Conservation (phyloP, 495 filamentous ascomycete genomes). For the Sphaerosporella brunnea region DNA sequence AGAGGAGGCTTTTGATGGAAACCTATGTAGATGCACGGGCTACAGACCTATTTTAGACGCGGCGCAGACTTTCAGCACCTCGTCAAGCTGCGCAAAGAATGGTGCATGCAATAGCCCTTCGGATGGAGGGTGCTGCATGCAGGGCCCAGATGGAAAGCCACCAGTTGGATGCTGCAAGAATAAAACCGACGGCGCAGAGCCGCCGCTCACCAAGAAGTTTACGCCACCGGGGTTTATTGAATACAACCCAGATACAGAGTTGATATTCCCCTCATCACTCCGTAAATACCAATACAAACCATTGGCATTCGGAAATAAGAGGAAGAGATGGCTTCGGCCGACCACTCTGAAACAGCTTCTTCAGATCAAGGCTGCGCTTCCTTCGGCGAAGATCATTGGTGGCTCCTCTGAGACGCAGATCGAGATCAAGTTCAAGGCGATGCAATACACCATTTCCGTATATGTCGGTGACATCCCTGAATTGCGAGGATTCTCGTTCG, state of each 20-base stretch:
- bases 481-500: constrained; percentile 57
- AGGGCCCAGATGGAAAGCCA: constrained; percentile 32
- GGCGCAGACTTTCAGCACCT: constrained; percentile 51
- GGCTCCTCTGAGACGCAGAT: constrained; percentile 96
- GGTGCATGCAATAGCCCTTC: constrained; percentile 28
- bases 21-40: constrained; percentile 87
- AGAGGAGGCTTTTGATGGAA: constrained; percentile 87
- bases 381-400: constrained; percentile 81
- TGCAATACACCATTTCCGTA: constrained; percentile 76
- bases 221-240: constrained; percentile 77
- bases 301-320: constrained; percentile 81
- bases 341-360: constrained; percentile 73
- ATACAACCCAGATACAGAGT: constrained; percentile 77
- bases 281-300: constrained; percentile 67
- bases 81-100: constrained; percentile 29
- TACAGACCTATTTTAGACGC: constrained; percentile 91
- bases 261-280: constrained; percentile 80
- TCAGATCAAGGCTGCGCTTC: constrained; percentile 73
- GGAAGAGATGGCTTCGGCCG: constrained; percentile 84
- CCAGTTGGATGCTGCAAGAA: constrained; percentile 42
- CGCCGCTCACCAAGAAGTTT: constrained; percentile 41
- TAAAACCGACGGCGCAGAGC: constrained; percentile 25
- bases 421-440: constrained; percentile 92
- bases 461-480: constrained; percentile 89
- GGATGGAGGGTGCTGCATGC: constrained; percentile 52